Evolutionary conservation across 805 yeast genomes (phyloP), one percentile per base, ranked within the genome.

Genomic region (Ogataea allantospora): DNA sequence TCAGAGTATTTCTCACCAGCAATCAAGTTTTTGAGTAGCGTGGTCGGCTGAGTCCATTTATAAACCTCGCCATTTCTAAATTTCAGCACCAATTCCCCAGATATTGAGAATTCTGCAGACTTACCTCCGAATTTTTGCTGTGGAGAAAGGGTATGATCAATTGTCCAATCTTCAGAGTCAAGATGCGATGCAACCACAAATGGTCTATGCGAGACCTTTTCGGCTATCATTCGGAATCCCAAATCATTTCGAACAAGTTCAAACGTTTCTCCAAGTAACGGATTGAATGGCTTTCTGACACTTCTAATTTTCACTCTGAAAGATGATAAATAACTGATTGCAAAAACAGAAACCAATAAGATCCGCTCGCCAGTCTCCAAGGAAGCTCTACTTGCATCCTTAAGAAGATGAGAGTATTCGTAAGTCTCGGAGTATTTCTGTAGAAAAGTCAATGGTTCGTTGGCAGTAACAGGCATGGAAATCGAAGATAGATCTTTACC

Each of bases 1-100:
- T 93, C 99, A 10, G 87, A 70, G 60, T 89, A 93, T 58, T 88
- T 84, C 53, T 93, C 99, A 17, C 99, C 98, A 2, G 97, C 96
- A 52, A 93, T 78, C 31, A 93, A 71, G 56, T 91, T 91, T 53
- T 91, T 82, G 51, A 93, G 64, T 51, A 86, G 71, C 0, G 95
- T 80, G 1, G 84, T 78, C 6, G 99, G 97, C 47, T 81, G 89
- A 14, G 68, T 58, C 91, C 95, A 93, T 44, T 78, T 77, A 54
- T 80, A 85, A n/a, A 66, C 67, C 51, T 86, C 95, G 1, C 87
- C 88, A 0, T 81, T 71, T 2, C 66, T 52, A 30, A 81, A 66
- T 2, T 69, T 67, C 25, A 93, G 66, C 30, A 70, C 73, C 4
- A 83, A 66, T 10, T 68, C 67, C 25, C 99, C 99, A 29, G 73